A percentile compares a stretch with the other conserved stretches of the same genome.
Conservation (phyloP, 139 green algal species). For the Edaphochlamys debaryana region DNA sequence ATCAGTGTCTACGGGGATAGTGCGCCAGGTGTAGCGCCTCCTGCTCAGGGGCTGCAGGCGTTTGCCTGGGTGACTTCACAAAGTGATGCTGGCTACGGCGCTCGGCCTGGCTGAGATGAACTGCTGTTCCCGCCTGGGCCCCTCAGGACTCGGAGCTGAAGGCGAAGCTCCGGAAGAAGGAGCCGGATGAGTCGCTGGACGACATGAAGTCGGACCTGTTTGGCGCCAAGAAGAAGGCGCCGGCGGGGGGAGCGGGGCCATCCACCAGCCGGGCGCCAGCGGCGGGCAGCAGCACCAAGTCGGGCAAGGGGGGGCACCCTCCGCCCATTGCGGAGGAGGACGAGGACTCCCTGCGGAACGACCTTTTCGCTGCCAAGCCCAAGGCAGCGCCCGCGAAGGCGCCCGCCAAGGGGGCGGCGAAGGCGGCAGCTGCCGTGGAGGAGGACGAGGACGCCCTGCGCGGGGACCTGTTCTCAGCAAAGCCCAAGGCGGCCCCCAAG, state of each 20-base stretch:
- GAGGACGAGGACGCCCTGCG: slow-evolving; percentile 1
- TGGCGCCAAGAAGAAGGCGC: slow-evolving; percentile 4
- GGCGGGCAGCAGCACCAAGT: background rate
- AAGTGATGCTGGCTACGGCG: too few species aligned
- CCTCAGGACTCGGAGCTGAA: slow-evolving; percentile 24
- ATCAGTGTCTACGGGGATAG: too few species aligned
- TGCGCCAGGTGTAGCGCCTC: too few species aligned
- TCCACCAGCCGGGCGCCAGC: slow-evolving; percentile 4
- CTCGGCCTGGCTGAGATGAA: too few species aligned
- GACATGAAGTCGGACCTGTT: slow-evolving; percentile 34
- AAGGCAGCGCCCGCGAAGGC: too few species aligned
- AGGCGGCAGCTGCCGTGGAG: background rate
- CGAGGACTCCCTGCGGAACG: slow-evolving; percentile 3
- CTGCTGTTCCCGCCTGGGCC: too few species aligned
- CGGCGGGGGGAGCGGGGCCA: background rate
- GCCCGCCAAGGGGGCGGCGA: background rate
- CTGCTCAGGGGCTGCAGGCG: too few species aligned
- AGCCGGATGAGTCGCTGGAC: background rate
- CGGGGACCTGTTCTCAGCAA: slow-evolving; percentile 21
- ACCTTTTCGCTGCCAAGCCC: background rate
- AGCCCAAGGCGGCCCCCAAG: background rate
- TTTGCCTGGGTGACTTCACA: too few species aligned
- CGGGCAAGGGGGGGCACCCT: background rate
- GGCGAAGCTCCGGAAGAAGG: background rate
- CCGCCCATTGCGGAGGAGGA: slow-evolving; percentile 10